Evolutionary conservation across 768 basidiomycete genomes (phyloP).

Genomic region (Lactifluus subvellereus): DNA sequence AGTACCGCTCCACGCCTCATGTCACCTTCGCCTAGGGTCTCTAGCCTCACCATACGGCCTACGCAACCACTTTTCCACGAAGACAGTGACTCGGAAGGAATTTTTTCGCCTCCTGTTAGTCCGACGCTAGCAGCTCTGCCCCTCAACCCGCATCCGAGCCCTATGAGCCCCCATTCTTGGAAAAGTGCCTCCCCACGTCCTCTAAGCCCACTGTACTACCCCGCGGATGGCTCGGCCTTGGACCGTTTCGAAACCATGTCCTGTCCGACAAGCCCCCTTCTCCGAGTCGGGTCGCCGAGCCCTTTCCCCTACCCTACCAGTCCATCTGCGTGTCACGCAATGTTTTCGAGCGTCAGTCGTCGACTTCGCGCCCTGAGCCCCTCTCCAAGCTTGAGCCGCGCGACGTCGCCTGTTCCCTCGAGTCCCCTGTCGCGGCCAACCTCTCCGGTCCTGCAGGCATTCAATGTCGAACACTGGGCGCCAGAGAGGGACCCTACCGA

Average conservation of each 20-base stretch:
- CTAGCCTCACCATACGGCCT: background rate
- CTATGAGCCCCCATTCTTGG: constrained; percentile 5
- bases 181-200: background rate
- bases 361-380: constrained; percentile 11
- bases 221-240: background rate
- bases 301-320: background rate
- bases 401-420: background rate
- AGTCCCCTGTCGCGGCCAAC: constrained; percentile 8
- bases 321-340: constrained; percentile 8
- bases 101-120: constrained; percentile 3
- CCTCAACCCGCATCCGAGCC: constrained; percentile 1
- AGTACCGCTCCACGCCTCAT: background rate
- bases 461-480: constrained; percentile 4
- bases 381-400: background rate
- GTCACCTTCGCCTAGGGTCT: background rate
- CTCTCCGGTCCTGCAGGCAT: constrained; percentile 9
- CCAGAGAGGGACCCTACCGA: constrained; percentile 14
- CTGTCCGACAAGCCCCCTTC: constrained; percentile 17
- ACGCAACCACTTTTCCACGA: constrained; percentile 2
- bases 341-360: constrained; percentile 1
- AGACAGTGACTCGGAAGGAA: background rate
- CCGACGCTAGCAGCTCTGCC: constrained; percentile 4
- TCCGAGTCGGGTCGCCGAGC: background rate
- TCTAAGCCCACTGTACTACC: background rate
- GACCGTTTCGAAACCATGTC: constrained; percentile 7